phyloP scores from a whole-genome alignment of 2,329 filamentous ascomycete species.

The Cladosporium oxysporum region DNA sequence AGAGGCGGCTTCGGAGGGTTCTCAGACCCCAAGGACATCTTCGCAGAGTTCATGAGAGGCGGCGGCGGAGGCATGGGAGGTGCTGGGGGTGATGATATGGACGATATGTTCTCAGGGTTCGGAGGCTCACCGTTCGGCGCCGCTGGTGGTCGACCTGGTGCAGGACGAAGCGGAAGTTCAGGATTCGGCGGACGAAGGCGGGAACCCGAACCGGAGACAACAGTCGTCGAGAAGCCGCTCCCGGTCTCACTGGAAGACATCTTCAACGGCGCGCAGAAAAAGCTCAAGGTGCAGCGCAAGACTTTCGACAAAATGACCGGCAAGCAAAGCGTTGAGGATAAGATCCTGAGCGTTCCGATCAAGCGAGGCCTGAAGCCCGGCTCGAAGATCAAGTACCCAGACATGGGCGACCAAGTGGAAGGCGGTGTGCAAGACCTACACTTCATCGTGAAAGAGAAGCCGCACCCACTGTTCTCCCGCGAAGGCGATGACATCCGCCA shows the following conservation, averaged over 20 bases:
- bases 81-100: slow-evolving; percentile 40
- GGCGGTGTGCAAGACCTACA: slow-evolving; percentile 94
- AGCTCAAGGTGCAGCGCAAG: slow-evolving; percentile 98
- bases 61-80: slow-evolving; percentile 38
- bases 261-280: slow-evolving; percentile 85
- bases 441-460: slow-evolving; percentile 94
- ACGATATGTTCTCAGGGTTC: slow-evolving; percentile 19
- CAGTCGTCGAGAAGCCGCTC: slow-evolving; percentile 83
- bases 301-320: slow-evolving; percentile 78
- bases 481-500: slow-evolving; percentile 85
- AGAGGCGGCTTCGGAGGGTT: slow-evolving; percentile 71
- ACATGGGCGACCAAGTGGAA: slow-evolving; percentile 96
- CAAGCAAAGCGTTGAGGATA: slow-evolving; percentile 83
- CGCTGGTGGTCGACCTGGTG: slow-evolving; percentile 32
- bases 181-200: slow-evolving; percentile 37
- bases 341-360: slow-evolving; percentile 91
- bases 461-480: slow-evolving; percentile 78
- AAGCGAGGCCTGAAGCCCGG: slow-evolving; percentile 95
- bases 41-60: slow-evolving; percentile 74
- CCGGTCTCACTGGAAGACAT: slow-evolving; percentile 84
- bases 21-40: slow-evolving; percentile 80
- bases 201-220: slow-evolving; percentile 75
- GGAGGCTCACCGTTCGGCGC: slow-evolving; percentile 36
- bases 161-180: slow-evolving; percentile 18
- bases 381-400: slow-evolving; percentile 97